phyloP scores from a whole-genome alignment of 345 rosid genomes.

The Hirschfeldia incana region DNA sequence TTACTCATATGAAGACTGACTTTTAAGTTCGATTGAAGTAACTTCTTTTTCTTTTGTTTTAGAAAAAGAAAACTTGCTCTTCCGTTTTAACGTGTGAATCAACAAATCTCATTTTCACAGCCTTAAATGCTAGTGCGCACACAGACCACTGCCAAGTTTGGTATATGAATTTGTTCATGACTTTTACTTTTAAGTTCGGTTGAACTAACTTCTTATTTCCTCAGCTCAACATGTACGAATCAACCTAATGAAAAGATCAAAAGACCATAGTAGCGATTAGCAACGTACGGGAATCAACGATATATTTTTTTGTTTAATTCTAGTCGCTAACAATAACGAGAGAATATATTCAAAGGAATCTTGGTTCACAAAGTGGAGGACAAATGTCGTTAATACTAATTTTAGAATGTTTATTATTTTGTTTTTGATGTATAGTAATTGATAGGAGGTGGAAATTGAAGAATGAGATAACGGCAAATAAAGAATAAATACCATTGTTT shows the following conservation, averaged over 20 bases:
- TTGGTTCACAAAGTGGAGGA: neutral
- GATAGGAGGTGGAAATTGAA: constrained; percentile 19
- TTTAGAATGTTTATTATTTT: neutral
- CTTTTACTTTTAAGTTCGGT: neutral
- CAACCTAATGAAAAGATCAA: neutral
- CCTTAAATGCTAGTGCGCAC: neutral
- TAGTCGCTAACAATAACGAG: neutral
- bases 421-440: neutral
- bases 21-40: neutral
- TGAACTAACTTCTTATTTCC: neutral
- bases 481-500: constrained; percentile 51
- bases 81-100: neutral
- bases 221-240: neutral
- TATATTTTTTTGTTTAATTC: neutral
- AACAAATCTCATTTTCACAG: neutral
- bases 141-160: neutral
- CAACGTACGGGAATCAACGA: neutral
- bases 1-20: neutral
- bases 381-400: neutral
- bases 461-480: constrained; percentile 40
- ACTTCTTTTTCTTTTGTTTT: neutral
- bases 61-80: neutral
- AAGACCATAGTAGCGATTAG: neutral
- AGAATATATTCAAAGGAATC: neutral
- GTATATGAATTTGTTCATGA: neutral